These are phyloP conservation scores for Trametes versicolor DNA, from an alignment of 1,284 basidiomycete species.

Conservation along the genomic window DNA sequence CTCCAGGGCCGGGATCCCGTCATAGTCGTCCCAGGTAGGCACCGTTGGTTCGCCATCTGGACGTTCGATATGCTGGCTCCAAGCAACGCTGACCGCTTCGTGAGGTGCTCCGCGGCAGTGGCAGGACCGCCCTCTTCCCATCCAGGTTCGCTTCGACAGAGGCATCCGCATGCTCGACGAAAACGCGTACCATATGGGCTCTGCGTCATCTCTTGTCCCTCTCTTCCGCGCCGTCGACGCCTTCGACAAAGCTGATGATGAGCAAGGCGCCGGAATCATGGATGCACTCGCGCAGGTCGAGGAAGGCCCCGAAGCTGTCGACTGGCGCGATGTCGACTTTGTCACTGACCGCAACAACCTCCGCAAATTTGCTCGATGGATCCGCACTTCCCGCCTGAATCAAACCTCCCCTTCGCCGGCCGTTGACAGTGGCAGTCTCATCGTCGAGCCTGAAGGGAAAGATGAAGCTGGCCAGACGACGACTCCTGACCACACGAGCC, in stretches of 20 bases:
- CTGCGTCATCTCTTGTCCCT: slow-evolving; percentile 53
- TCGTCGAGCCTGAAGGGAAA: neutral
- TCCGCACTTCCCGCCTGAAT: slow-evolving; percentile 29
- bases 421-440: neutral
- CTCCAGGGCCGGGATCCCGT: slow-evolving; percentile 49
- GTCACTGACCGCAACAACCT: slow-evolving; percentile 67
- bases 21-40: slow-evolving; percentile 62
- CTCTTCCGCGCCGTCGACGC: slow-evolving; percentile 60
- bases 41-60: neutral
- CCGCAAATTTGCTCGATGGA: slow-evolving; percentile 65
- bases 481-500: neutral
- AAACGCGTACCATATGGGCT: slow-evolving; percentile 54
- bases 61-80: neutral
- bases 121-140: slow-evolving; percentile 55
- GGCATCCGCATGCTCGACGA: slow-evolving; percentile 58
- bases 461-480: neutral
- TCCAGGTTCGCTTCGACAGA: slow-evolving; percentile 57
- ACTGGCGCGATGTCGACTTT: slow-evolving; percentile 61
- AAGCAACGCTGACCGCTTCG: neutral
- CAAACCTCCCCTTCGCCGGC: neutral
- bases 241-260: slow-evolving; percentile 43
- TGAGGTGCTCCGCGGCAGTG: slow-evolving; percentile 63
- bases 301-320: slow-evolving; percentile 37
- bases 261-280: neutral
- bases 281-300: neutral